Evolutionary conservation across 257 asterid species (phyloP).

Genomic region (Pogostemon cablin): DNA sequence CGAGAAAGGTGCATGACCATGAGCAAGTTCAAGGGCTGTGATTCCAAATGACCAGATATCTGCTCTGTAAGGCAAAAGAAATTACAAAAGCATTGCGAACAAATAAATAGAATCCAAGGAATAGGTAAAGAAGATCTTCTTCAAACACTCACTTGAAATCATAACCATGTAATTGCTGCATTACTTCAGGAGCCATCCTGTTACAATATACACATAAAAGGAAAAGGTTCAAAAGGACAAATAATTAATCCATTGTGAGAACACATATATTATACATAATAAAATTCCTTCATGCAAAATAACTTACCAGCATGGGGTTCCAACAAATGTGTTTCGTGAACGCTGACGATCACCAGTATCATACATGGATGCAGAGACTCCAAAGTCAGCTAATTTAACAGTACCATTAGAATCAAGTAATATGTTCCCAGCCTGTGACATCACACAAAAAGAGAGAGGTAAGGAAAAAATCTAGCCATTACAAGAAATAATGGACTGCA

Average conservation of each 20-base stretch:
- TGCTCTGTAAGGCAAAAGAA: constrained; percentile 67
- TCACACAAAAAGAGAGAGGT: constrained; percentile 23
- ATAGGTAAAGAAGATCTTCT: constrained; percentile 25
- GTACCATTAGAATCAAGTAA: constrained; percentile 74
- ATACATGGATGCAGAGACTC: constrained; percentile 94
- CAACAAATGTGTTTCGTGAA: constrained; percentile 91
- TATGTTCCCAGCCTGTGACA: constrained; percentile 90
- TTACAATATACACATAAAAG: constrained; percentile 23
- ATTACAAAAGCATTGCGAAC: constrained; percentile 31
- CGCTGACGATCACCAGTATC: constrained; percentile 97
- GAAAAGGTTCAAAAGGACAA: constrained; percentile 21
- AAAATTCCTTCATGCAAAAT: constrained; percentile 27
- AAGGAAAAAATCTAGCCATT: constrained; percentile 11
- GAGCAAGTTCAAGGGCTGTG: constrained; percentile 96
- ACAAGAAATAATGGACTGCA: constrained; percentile 25
- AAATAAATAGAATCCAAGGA: constrained; percentile 20
- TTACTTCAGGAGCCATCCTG: constrained; percentile 99
- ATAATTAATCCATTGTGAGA: neutral
- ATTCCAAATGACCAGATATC: constrained; percentile 96
- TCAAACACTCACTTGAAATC: constrained; percentile 78
- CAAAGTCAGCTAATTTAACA: constrained; percentile 87
- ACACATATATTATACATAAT: neutral
- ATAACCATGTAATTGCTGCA: constrained; percentile 96
- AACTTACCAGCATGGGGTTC: constrained; percentile 96
- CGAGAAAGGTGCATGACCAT: constrained; percentile 93